These are phyloP conservation scores for Auriculariales sp. DNA, from an alignment of 768 basidiomycete species.

Conservation along the genomic window DNA sequence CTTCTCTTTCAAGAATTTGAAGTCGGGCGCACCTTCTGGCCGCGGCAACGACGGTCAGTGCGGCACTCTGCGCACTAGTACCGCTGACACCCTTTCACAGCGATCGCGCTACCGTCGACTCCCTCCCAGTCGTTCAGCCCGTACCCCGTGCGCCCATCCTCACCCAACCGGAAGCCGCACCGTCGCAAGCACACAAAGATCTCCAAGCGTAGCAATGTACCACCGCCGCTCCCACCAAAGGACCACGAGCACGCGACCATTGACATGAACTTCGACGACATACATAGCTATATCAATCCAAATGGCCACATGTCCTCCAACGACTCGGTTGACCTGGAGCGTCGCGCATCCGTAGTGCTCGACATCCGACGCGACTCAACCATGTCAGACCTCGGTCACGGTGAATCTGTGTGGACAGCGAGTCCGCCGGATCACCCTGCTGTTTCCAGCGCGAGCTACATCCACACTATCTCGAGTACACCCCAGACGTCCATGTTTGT, in stretches of 20 bases:
- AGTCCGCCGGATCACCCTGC: slow-evolving; percentile 3
- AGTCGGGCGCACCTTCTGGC: too few species aligned
- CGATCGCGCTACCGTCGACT: too few species aligned
- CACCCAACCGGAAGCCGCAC: not conserved
- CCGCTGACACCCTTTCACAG: too few species aligned
- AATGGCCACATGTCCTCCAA: slow-evolving; percentile 1
- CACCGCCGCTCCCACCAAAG: slow-evolving; percentile 18
- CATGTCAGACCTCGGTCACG: slow-evolving; percentile 1
- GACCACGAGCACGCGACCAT: slow-evolving; percentile 28
- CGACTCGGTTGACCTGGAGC: not conserved
- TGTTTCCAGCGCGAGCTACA: not conserved
- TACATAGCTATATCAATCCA: slow-evolving; percentile 70
- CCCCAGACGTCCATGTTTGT: not conserved
- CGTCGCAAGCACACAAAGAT: not conserved
- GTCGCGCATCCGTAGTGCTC: not conserved
- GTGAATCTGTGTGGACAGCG: not conserved
- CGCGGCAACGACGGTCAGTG: too few species aligned
- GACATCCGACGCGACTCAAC: slow-evolving; percentile 3
- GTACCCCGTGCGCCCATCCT: not conserved
- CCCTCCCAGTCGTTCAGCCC: too few species aligned
- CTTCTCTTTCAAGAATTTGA: too few species aligned
- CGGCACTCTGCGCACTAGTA: too few species aligned
- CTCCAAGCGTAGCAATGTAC: not conserved
- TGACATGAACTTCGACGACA: slow-evolving; percentile 56
- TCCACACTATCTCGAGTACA: not conserved